These are phyloP conservation scores for Astrephomene gubernaculifera DNA, from an alignment of 139 green algal genomes.

Conservation along the genomic window DNA sequence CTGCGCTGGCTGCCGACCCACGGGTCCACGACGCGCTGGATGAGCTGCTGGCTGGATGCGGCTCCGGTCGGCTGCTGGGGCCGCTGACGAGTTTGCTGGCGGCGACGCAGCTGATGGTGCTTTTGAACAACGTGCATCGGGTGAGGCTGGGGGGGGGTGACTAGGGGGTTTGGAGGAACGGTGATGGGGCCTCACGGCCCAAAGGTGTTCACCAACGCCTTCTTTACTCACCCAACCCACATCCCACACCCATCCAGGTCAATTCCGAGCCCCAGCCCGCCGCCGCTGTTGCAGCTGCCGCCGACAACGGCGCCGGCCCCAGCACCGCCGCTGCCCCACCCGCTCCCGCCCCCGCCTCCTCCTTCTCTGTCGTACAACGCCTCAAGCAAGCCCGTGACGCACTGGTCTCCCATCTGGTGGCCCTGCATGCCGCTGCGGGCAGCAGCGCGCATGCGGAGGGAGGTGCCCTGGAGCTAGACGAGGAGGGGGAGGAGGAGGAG, in stretches of 20 bases:
- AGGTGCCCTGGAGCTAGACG: conserved; percentile 10
- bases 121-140: conserved; percentile 15
- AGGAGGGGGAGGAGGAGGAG: not conserved
- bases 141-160: not conserved
- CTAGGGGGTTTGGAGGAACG: too few species aligned
- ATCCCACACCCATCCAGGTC: too few species aligned
- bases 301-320: conserved; percentile 1
- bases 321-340: not conserved
- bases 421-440: conserved; percentile 9
- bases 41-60: conserved; percentile 37
- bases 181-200: too few species aligned
- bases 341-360: too few species aligned
- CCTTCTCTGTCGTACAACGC: not conserved
- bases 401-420: conserved; percentile 14
- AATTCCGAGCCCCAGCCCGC: not conserved
- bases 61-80: conserved; percentile 27
- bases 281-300: not conserved
- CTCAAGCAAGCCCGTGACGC: conserved; percentile 12
- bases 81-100: conserved; percentile 20
- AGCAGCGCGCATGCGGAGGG: not conserved
- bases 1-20: not conserved
- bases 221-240: too few species aligned
- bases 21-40: conserved; percentile 19
- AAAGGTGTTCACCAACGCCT: too few species aligned
- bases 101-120: conserved; percentile 11